A percentile compares a stretch with the other conserved stretches of the same genome.
Conservation (phyloP, 768 basidiomycete species). For the Mycena kentingensis region DNA sequence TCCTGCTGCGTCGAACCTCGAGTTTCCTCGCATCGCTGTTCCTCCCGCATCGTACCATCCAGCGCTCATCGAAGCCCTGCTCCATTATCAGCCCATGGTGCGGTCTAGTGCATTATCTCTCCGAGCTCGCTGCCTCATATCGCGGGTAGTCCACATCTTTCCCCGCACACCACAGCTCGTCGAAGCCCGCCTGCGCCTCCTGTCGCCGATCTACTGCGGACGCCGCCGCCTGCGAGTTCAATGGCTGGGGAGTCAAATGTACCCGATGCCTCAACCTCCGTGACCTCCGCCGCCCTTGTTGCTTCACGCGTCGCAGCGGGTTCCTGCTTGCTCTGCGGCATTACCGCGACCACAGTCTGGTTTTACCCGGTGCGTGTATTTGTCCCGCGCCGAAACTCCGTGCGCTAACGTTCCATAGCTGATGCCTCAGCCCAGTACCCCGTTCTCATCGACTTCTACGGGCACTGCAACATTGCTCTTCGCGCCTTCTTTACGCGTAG, state of each 20-base stretch:
- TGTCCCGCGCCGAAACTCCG: not conserved
- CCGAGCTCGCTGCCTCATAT: too few species aligned
- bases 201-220: too few species aligned
- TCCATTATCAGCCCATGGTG: too few species aligned
- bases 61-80: too few species aligned
- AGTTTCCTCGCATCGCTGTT: too few species aligned
- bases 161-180: too few species aligned
- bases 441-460: not conserved
- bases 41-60: too few species aligned
- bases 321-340: not conserved
- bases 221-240: not conserved
- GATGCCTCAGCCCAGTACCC: not conserved
- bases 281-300: not conserved
- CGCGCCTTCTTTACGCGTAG: not conserved
- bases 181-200: too few species aligned
- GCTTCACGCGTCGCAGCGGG: not conserved
- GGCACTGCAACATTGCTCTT: not conserved
- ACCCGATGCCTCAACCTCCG: not conserved
- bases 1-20: too few species aligned
- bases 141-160: too few species aligned
- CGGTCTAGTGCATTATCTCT: too few species aligned
- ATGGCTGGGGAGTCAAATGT: not conserved
- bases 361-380: not conserved
- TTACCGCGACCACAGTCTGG: not conserved
- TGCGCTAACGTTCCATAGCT: not conserved